phyloP scores from a whole-genome alignment of 1,284 basidiomycete genomes.

The Irpex sp. region DNA sequence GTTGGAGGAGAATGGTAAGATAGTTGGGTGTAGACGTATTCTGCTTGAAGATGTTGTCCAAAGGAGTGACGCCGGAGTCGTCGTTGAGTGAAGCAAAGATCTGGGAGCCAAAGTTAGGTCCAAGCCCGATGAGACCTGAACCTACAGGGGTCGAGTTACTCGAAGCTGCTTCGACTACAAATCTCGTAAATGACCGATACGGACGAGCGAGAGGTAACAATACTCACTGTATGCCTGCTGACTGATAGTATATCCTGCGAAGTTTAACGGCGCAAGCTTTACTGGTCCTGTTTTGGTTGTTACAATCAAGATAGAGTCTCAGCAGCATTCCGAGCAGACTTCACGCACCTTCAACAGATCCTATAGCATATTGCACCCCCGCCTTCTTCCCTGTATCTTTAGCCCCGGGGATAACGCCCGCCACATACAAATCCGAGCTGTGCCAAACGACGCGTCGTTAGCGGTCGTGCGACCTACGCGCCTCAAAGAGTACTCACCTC shows the following conservation, averaged over 20 bases:
- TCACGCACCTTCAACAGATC: slow-evolving; percentile 38
- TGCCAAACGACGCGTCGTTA: neutral
- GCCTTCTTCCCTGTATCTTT: slow-evolving; percentile 38
- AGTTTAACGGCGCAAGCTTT: slow-evolving; percentile 47
- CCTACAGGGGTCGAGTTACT: slow-evolving; percentile 27
- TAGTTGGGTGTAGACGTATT: slow-evolving; percentile 53
- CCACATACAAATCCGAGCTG: slow-evolving; percentile 60
- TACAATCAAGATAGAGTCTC: neutral
- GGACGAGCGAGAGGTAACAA: neutral
- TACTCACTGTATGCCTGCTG: slow-evolving; percentile 46
- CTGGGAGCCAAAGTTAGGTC: slow-evolving; percentile 32
- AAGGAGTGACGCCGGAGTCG: slow-evolving; percentile 40
- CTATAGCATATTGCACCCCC: slow-evolving; percentile 48
- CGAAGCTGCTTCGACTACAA: slow-evolving; percentile 10
- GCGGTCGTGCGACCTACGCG: neutral
- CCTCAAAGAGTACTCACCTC: slow-evolving; percentile 38
- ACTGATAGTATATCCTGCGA: slow-evolving; percentile 49
- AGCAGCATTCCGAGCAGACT: neutral
- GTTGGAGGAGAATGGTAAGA: slow-evolving; percentile 44
- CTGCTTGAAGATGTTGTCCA: slow-evolving; percentile 62
- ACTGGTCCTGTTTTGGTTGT: slow-evolving; percentile 38
- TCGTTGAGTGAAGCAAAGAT: slow-evolving; percentile 22
- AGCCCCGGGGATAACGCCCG: slow-evolving; percentile 40
- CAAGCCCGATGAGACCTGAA: slow-evolving; percentile 37
- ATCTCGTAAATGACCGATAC: neutral